Evolutionary conservation across 306 rosid genomes (phyloP).

Genomic region (Ochetophila trinervis): DNA sequence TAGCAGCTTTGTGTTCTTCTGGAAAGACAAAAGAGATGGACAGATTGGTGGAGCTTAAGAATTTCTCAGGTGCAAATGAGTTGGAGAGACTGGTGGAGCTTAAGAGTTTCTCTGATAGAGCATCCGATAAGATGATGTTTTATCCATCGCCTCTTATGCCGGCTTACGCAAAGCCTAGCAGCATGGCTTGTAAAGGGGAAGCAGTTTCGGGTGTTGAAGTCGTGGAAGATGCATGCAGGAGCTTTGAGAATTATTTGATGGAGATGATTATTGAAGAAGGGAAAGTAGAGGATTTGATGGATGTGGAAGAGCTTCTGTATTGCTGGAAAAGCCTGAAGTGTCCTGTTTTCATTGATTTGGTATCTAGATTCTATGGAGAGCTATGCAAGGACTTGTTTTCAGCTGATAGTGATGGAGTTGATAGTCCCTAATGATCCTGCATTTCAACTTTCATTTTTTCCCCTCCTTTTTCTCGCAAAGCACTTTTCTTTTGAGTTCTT

Average conservation of each 20-base stretch:
- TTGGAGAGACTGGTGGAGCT: constrained; percentile 9
- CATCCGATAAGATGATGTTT: constrained; percentile 23
- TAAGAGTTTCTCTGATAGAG: constrained; percentile 24
- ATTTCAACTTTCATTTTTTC: too few species aligned
- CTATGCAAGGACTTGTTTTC: constrained; percentile 88
- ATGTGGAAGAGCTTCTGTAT: constrained; percentile 78
- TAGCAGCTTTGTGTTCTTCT: constrained; percentile 36
- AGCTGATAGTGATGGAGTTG: constrained; percentile 28
- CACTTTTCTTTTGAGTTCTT: too few species aligned
- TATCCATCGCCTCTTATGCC: constrained; percentile 56
- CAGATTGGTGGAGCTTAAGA: constrained; percentile 18
- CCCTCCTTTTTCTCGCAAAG: too few species aligned
- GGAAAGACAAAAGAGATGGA: constrained; percentile 30
- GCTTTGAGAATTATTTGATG: constrained; percentile 82
- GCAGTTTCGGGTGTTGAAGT: constrained; percentile 24
- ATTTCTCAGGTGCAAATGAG: constrained; percentile 27
- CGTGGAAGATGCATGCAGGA: constrained; percentile 79
- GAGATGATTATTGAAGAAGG: constrained; percentile 94
- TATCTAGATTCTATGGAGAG: constrained; percentile 80
- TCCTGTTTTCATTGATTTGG: constrained; percentile 74
- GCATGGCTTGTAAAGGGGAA: constrained; percentile 18
- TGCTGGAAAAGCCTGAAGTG: constrained; percentile 82
- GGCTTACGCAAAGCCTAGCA: constrained; percentile 19
- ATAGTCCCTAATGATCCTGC: constrained; percentile 21
- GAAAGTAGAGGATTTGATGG: constrained; percentile 64